Percentiles rank a stretch among this genome's conserved stretches.
Conservation (phyloP, 352 stramenopile species). For the Phytopythium montanum region DNA sequence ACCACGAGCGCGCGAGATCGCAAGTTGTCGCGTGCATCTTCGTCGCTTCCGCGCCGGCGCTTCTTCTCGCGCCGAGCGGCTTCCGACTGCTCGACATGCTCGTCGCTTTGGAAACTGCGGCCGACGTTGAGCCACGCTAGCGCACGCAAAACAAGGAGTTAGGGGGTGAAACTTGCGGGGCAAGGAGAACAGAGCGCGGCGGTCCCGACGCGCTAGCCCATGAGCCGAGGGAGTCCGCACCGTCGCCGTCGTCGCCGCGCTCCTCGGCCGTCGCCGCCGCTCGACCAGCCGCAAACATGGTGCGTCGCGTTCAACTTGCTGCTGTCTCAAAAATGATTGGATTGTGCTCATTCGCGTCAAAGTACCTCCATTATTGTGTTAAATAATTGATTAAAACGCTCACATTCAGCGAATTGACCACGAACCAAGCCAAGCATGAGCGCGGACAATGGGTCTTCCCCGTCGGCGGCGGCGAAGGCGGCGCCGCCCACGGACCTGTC, state of each 20-base stretch:
- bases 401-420: too few relatives aligned
- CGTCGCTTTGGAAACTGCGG: constrained; percentile 19
- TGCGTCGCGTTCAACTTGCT: too few relatives aligned
- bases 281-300: constrained; percentile 27
- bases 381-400: too few relatives aligned
- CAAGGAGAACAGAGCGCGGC: neutral
- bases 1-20: constrained; percentile 15
- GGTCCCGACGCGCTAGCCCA: neutral
- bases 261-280: neutral
- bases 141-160: neutral
- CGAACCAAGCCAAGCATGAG: constrained; percentile 15
- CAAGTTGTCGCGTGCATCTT: neutral
- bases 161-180: neutral
- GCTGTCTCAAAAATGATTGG: too few relatives aligned
- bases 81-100: neutral
- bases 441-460: neutral
- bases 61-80: neutral
- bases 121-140: constrained; percentile 13
- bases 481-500: constrained; percentile 31
- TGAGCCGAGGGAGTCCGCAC: neutral
- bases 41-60: neutral
- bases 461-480: neutral
- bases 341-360: too few relatives aligned
- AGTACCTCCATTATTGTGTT: too few relatives aligned
- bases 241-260: neutral